A percentile compares a stretch with the other conserved stretches of the same genome.
phyloP scores from a whole-genome alignment of 805 yeast species.

The Maudiozyma barnettii region DNA sequence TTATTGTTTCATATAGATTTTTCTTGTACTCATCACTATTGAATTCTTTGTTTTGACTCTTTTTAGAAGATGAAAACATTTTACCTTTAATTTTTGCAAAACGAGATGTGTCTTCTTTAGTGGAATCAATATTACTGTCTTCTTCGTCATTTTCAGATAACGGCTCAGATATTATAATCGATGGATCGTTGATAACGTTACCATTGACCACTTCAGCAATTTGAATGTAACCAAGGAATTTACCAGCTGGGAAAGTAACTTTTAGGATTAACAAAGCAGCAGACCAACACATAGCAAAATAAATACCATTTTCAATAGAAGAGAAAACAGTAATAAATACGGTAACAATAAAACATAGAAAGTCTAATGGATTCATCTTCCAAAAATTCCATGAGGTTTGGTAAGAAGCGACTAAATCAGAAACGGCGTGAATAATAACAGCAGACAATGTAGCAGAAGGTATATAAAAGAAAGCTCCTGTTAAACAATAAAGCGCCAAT shows the following conservation, averaged over 20 bases:
- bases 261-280: conserved; percentile 64
- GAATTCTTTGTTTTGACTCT: not conserved
- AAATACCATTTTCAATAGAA: conserved; percentile 79
- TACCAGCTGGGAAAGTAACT: conserved; percentile 71
- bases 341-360: conserved; percentile 60
- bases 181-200: conserved; percentile 16
- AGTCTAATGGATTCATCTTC: conserved; percentile 66
- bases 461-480: conserved; percentile 76
- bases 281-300: conserved; percentile 82
- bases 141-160: not conserved
- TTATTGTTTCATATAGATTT: not conserved
- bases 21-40: not conserved
- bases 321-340: conserved; percentile 68
- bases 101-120: not conserved
- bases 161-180: conserved; percentile 1
- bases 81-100: not conserved
- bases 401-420: conserved; percentile 69
- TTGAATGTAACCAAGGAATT: conserved; percentile 69
- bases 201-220: conserved; percentile 68
- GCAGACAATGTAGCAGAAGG: conserved; percentile 86
- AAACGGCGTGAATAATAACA: conserved; percentile 86
- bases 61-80: not conserved
- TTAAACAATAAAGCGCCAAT: conserved; percentile 75
- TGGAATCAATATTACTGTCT: not conserved
- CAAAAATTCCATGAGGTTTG: conserved; percentile 60